Base-by-base conservation (phyloP, 2,329 filamentous ascomycete species). In the Aspergillus quadrilineatus region DNA sequence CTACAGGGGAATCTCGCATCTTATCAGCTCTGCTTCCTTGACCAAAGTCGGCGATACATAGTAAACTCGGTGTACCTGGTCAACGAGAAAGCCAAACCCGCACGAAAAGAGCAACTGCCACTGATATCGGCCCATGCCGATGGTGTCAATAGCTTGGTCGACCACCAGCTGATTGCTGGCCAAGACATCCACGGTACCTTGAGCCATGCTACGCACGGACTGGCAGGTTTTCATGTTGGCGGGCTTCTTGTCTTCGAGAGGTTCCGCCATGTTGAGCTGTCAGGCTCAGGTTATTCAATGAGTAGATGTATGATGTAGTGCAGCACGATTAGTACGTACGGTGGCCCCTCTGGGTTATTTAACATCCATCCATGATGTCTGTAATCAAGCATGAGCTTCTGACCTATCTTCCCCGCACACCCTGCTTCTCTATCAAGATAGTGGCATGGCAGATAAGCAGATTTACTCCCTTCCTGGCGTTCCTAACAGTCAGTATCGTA, bases 81-180 rank as follows among this genome's bases (percentile, higher is more conserved):
- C 57, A 17, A 48, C 53, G 26, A 56, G 28, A 14, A 48, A 59
- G 8, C 57, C 57, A 39, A 59, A 59, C 4, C 57, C 50, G 30
- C 49, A 56, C 10, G 49, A 41, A 6, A 45, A 29, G 5, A 53
- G 36, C 6, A 59, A 17, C 22, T 53, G 43, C 53, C 53, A 56
- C 32, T 59, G 57, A 15, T 56, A 59, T 8, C 44, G 43, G 15
- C 57, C 57, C 53, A 59, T 56, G 2, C 57, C 57, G 15, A 59
- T 59, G 5, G 43, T 15, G 9, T 56, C 36, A 12, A 59, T 53
- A 3, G 57, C 57, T 22, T 49, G 41, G 30, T 56, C 34, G 9
- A 41, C 47, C 6, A 42, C 47, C 3, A 50, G 34, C 8, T 50
- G 22, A 6, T 50, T 41, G n/a, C 34, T 50, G 14, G 26, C 47